phyloP scores from a whole-genome alignment of 305 asterid species.

The Andrographis paniculata region DNA sequence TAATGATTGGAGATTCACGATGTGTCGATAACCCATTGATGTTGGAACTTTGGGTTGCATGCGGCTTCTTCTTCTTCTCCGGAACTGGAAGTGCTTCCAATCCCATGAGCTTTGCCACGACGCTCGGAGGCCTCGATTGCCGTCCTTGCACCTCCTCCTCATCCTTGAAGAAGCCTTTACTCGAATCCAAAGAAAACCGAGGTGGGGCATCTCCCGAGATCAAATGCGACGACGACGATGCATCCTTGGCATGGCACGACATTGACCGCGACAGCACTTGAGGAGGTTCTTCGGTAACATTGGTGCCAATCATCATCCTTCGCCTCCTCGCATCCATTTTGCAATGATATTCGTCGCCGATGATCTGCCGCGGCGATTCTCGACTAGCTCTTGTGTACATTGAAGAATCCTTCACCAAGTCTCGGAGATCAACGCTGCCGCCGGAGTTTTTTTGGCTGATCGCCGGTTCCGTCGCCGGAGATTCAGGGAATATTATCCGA shows the following conservation, averaged over 20 bases:
- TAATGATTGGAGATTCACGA: constrained; percentile 57
- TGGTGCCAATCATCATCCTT: constrained; percentile 46
- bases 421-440: constrained; percentile 31
- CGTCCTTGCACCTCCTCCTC: background rate
- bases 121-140: constrained; percentile 45
- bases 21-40: constrained; percentile 25
- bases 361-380: no score
- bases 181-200: constrained; percentile 60
- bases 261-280: constrained; percentile 47
- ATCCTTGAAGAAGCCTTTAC: constrained; percentile 22
- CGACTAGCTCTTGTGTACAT: no score
- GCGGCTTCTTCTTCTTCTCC: constrained; percentile 19
- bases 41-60: constrained; percentile 24
- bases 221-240: constrained; percentile 30
- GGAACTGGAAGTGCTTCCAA: constrained; percentile 47
- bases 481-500: constrained; percentile 43
- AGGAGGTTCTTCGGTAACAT: constrained; percentile 37
- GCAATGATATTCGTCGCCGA: no score
- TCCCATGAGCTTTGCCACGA: constrained; percentile 79
- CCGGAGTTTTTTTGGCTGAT: constrained; percentile 27
- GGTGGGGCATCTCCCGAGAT: constrained; percentile 41
- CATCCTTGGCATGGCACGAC: constrained; percentile 40
- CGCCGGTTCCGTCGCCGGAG: constrained; percentile 45
- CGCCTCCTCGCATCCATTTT: no score
- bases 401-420: constrained; percentile 35